Evolutionary conservation across 2,329 filamentous ascomycete species (phyloP), one percentile per base, ranked within the genome.

Genomic region (Fusarium nodosum): DNA sequence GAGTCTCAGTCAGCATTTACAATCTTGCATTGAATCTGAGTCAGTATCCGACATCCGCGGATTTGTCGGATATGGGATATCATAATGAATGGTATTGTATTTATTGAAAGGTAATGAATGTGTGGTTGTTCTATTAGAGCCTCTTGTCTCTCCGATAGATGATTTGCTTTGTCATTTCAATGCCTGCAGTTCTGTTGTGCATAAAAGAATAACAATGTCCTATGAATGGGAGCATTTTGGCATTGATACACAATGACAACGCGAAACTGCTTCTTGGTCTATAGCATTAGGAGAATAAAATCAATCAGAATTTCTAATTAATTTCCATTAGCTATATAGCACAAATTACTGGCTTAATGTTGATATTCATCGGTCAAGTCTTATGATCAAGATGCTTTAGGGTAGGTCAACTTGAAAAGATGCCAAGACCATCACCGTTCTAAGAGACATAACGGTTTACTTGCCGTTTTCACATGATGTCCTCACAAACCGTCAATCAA

Each of bases 1-100:
- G 50, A 52, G 36, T 55, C 56, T 69, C 55, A 48, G 68, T 70
- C 56, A 70, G 67, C 68, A 70, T 70, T 71, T 71, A 42, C 63
- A 70, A 70, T 70, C 66, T 30, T 7, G 61, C 31, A 56, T 53
- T 67, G n/a, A 41, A 41, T 60, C 58, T 64, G 62, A 68, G 56
- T 64, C 66, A 59, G 59, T 64, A 60, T 36, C 45, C 53, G 60
- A 59, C n/a, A 34, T 16, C 45, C 31, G 54, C 61, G 61, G 60
- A 33, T 59, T 4, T 48, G 31, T 64, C 60, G 59, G 60, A 24
- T 64, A 50, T 46, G 60, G 28, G n/a, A 50, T 48, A 30, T 24
- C 12, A 18, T 10, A 4, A 41, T 33, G 31, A 24, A 11, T 20
- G 36, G 4, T 41, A 31, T 16, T 20, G 12, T 7, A n/a, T 4